These are phyloP conservation scores for Camelina neglecta DNA, from an alignment of 345 rosid species.

Conservation along the genomic window DNA sequence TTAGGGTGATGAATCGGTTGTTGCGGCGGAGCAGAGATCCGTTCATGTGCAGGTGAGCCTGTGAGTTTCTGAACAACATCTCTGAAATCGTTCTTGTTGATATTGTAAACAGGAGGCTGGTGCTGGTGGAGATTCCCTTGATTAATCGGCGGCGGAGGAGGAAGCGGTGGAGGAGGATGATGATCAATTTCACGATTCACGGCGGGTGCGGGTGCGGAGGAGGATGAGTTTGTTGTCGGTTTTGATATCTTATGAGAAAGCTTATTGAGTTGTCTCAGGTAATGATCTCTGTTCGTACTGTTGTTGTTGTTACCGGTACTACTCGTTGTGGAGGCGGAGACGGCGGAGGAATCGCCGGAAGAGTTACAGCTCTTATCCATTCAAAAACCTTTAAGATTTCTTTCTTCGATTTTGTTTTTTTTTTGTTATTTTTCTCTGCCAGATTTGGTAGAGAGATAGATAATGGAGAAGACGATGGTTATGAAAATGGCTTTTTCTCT, in stretches of 20 bases:
- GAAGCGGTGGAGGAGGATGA: slow-evolving; percentile 17
- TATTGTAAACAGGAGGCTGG: slow-evolving; percentile 91
- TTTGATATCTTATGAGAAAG: slow-evolving; percentile 88
- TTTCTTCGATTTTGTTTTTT: neutral
- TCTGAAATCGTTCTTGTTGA: slow-evolving; percentile 88
- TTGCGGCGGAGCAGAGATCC: slow-evolving; percentile 75
- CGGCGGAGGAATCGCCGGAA: slow-evolving; percentile 54
- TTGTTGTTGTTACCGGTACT: slow-evolving; percentile 35
- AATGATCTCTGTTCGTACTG: slow-evolving; percentile 46
- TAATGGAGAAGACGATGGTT: slow-evolving; percentile 37
- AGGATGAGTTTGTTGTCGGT: slow-evolving; percentile 37
- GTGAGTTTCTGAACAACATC: slow-evolving; percentile 96
- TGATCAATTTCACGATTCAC: slow-evolving; percentile 55
- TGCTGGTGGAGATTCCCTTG: slow-evolving; percentile 57
- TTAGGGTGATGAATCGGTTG: slow-evolving; percentile 62
- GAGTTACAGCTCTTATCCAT: slow-evolving; percentile 73
- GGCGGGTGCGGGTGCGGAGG: slow-evolving; percentile 15
- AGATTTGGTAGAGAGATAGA: slow-evolving; percentile 49
- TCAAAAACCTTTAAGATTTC: slow-evolving; percentile 4
- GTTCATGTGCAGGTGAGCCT: slow-evolving; percentile 87
- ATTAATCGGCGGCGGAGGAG: slow-evolving; percentile 26
- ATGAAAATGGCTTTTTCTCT: slow-evolving; percentile 26
- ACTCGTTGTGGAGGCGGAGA: slow-evolving; percentile 28
- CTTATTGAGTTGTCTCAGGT: slow-evolving; percentile 74
- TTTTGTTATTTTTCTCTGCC: slow-evolving; percentile 14